phyloP scores from a whole-genome alignment of 805 yeast genomes.

The Pichia insulana region DNA sequence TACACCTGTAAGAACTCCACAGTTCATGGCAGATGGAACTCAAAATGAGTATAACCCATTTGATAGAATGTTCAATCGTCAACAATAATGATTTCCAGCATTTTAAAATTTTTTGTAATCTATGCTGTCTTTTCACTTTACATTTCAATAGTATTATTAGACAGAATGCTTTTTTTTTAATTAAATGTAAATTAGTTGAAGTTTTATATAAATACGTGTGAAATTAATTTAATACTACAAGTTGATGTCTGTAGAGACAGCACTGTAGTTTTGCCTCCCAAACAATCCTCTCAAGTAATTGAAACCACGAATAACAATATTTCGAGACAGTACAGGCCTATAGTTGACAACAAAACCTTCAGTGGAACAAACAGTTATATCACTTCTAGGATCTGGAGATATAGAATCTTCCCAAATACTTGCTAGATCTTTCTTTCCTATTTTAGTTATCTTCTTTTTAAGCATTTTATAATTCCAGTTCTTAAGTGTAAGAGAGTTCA shows the following conservation, averaged over 20 bases:
- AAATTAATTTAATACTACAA: no score
- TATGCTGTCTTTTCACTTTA: no score
- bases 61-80: constrained; percentile 13
- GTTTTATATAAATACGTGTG: no score
- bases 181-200: no score
- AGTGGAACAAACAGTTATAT: constrained; percentile 1
- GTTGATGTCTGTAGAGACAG: no score
- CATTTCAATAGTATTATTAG: no score
- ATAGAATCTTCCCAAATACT: constrained; percentile 11
- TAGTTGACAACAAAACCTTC: constrained; percentile 3
- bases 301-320: background rate
- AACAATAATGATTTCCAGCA: background rate
- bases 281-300: background rate
- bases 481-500: constrained; percentile 67
- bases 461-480: constrained; percentile 37
- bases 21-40: constrained; percentile 2
- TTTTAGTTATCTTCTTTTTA: background rate
- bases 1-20: constrained; percentile 3
- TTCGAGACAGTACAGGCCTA: background rate
- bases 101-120: no score
- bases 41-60: constrained; percentile 19
- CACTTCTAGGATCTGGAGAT: constrained; percentile 1
- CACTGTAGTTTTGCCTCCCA: background rate
- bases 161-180: no score
- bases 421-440: background rate